Base-by-base conservation (phyloP, 495 filamentous ascomycete genomes). In the Mycothermus thermophilus region DNA sequence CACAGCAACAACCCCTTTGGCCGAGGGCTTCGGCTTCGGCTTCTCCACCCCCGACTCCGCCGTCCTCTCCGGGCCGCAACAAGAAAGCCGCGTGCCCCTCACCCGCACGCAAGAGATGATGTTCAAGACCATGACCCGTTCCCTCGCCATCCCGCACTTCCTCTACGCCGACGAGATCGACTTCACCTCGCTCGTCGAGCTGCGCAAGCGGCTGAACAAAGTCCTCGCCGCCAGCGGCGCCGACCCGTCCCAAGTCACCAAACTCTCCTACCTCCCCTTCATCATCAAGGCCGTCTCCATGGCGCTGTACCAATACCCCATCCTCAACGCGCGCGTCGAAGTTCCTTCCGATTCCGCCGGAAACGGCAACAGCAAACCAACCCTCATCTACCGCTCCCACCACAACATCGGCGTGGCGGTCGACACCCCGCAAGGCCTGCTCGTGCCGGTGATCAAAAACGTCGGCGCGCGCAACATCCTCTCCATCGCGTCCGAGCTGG, bases 41-140 rank as follows among this genome's bases (percentile, higher is more conserved):
- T n/a, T n/a, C n/a, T n/a, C n/a, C n/a, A 27, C 37, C 8, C 5
- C 30, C 27, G 48, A 30, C 38, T 26, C 38, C 12, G 32, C 27
- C 31, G 22, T 44, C 9, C 15, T 50, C 17, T 42, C 51, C 5
- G 52, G 49, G 9, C 56, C 56, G 14, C 79, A 84, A 48, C 60
- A 64, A 21, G 92, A 96, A 47, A 72, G 72, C 2, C 54, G 59
- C 1, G 58, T 74, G 17, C 60, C 71, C 35, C 61, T 99, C 13
- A 81, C 83, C 3, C 74, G 74, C 17, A 80, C 83, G 18, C 90
- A 96, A 61, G 63, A 69, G 13, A 77, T 83, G 50, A 99, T 99
- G 92, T 95, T 93, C 73, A 94, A 90, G 57, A 73, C 75, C n/a
- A 99, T 99, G 92, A 96, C 88, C 14, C 74, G 74, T 27, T 93